These are phyloP conservation scores for Eugenia klotzschiana DNA, from an alignment of 441 rosid genomes.

Conservation along the genomic window DNA sequence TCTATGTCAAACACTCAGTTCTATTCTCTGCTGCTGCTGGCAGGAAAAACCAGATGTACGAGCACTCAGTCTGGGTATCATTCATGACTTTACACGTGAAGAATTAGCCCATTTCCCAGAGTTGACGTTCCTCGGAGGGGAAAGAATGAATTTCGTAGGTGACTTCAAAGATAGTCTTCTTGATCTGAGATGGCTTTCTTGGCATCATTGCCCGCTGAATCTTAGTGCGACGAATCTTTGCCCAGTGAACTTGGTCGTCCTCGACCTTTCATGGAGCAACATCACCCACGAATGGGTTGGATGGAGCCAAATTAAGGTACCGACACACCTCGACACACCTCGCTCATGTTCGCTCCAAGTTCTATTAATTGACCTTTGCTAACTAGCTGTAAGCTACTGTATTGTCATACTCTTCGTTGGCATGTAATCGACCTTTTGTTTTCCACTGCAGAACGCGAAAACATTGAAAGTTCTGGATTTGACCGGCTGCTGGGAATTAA, in stretches of 20 bases:
- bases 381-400: neutral
- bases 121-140: neutral
- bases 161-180: accelerated
- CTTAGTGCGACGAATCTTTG: neutral
- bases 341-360: neutral
- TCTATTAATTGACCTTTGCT: neutral
- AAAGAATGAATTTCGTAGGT: accelerated
- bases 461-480: no score
- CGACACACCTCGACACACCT: accelerated
- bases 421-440: no score
- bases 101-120: accelerated
- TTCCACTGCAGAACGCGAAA: no score
- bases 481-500: no score
- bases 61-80: neutral
- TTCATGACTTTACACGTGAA: neutral
- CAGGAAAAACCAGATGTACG: neutral
- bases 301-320: neutral
- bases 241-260: accelerated
- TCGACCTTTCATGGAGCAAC: accelerated
- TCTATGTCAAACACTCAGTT: neutral
- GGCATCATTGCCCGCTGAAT: accelerated
- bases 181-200: neutral
- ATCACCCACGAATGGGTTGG: neutral
- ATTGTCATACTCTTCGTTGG: no score
- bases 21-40: neutral